Evolutionary conservation across 352 stramenopile genomes (phyloP).

Genomic region (Pythium sp.): DNA sequence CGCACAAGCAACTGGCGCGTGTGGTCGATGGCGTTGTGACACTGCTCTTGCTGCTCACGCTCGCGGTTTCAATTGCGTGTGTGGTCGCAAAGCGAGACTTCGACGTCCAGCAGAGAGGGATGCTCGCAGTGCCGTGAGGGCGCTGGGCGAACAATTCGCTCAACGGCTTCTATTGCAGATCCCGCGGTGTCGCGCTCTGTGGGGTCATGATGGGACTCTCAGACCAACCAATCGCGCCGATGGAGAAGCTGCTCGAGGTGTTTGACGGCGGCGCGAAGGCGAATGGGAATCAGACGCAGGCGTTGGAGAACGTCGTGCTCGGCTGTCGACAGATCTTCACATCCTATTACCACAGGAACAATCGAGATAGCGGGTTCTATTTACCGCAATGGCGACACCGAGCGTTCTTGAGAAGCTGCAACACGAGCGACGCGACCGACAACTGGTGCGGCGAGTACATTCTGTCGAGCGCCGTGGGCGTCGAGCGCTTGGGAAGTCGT

Average conservation of each 20-base stretch:
- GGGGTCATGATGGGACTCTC: background rate
- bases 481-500: background rate
- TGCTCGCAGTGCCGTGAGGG: background rate
- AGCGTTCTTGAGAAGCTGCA: conserved; percentile 1
- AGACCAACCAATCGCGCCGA: background rate
- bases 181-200: conserved; percentile 3
- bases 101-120: background rate
- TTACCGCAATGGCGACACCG: background rate
- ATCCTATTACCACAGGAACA: conserved; percentile 1
- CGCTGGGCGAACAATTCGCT: background rate
- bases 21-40: conserved; percentile 2
- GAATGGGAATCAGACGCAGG: background rate
- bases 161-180: conserved; percentile 11
- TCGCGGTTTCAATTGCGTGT: background rate
- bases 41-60: background rate
- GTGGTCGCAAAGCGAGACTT: background rate
- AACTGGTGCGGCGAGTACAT: conserved; percentile 12
- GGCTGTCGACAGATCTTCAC: conserved; percentile 1
- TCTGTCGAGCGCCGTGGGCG: background rate
- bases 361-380: background rate
- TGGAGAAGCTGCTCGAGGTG: background rate
- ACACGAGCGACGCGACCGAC: conserved; percentile 7
- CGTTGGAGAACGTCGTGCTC: background rate
- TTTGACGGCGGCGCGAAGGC: background rate
- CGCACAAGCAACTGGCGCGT: background rate